These are phyloP conservation scores for Backusella westeae DNA, from an alignment of 192 early-diverging fungal species.

Conservation along the genomic window DNA sequence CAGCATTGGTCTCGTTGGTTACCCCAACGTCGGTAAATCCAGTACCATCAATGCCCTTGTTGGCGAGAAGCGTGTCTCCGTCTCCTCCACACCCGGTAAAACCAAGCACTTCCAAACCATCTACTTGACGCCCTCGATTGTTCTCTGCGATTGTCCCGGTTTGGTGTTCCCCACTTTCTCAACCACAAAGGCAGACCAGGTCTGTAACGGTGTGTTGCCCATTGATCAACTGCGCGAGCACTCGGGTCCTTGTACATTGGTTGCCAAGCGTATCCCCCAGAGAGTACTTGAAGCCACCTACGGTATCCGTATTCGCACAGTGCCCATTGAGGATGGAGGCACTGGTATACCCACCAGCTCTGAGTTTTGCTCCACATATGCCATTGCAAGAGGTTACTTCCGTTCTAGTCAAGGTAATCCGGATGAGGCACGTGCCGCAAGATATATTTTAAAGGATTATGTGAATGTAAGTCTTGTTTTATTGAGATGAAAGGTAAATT, in stretches of 20 bases:
- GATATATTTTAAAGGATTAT: constrained; percentile 98
- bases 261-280: constrained; percentile 84
- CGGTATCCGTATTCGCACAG: constrained; percentile 83
- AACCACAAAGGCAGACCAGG: constrained; percentile 97
- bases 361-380: constrained; percentile 90
- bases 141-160: constrained; percentile 99
- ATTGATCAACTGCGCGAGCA: constrained; percentile 98
- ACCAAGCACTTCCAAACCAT: constrained; percentile 99
- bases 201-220: constrained; percentile 97
- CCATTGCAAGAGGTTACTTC: constrained; percentile 87
- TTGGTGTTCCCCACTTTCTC: constrained; percentile 99
- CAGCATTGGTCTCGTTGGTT: constrained; percentile 96
- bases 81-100: constrained; percentile 96
- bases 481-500: not conserved
- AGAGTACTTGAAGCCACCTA: constrained; percentile 87
- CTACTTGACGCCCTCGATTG: constrained; percentile 75
- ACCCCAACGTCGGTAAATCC: constrained; percentile 99
- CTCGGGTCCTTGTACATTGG: constrained; percentile 80
- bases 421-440: constrained; percentile 94
- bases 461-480: constrained; percentile 58
- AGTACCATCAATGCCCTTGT: constrained; percentile 97
- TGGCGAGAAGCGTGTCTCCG: constrained; percentile 91
- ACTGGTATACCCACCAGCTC: constrained; percentile 78
- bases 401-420: constrained; percentile 94
- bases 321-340: constrained; percentile 75